Evolutionary conservation across 768 basidiomycete genomes (phyloP).

Genomic region (Hericium rajendrae): DNA sequence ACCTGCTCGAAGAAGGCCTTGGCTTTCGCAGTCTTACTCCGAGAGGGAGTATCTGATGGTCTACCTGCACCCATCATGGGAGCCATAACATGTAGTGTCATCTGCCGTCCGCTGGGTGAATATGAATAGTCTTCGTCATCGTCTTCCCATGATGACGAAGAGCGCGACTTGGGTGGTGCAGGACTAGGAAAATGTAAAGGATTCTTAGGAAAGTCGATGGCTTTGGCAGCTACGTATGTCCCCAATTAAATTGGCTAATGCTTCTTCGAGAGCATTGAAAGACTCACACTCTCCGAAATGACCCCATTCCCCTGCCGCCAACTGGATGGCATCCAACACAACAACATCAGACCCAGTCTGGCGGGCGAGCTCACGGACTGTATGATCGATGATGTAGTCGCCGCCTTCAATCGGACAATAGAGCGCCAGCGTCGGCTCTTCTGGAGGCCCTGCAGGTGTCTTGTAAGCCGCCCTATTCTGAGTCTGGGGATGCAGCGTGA

Average conservation of each 20-base stretch:
- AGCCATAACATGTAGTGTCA: slow-evolving; percentile 38
- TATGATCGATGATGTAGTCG: slow-evolving; percentile 70
- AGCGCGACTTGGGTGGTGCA: slow-evolving; percentile 16
- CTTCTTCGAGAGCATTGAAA: not conserved
- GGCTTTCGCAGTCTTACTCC: slow-evolving; percentile 28
- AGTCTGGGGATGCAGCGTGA: slow-evolving; percentile 73
- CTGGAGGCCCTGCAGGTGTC: slow-evolving; percentile 39
- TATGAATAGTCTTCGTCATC: slow-evolving; percentile 39
- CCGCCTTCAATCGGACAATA: slow-evolving; percentile 88
- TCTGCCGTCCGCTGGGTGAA: slow-evolving; percentile 30
- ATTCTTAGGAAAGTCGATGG: slow-evolving; percentile 59
- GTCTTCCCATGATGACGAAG: slow-evolving; percentile 28
- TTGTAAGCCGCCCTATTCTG: slow-evolving; percentile 64
- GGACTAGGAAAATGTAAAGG: slow-evolving; percentile 54
- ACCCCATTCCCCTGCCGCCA: slow-evolving; percentile 86
- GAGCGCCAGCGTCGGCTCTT: slow-evolving; percentile 77
- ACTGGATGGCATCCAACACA: slow-evolving; percentile 72
- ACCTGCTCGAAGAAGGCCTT: slow-evolving; percentile 72
- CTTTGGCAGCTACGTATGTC: slow-evolving; percentile 46
- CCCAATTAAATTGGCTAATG: not conserved
- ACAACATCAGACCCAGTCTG: slow-evolving; percentile 73
- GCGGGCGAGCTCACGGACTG: slow-evolving; percentile 68
- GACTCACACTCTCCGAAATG: slow-evolving; percentile 66
- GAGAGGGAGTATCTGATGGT: slow-evolving; percentile 1
- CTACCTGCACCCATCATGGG: slow-evolving; percentile 19